phyloP scores from a whole-genome alignment of 2,329 filamentous ascomycete genomes.

The Plectosphaerella sp. region DNA sequence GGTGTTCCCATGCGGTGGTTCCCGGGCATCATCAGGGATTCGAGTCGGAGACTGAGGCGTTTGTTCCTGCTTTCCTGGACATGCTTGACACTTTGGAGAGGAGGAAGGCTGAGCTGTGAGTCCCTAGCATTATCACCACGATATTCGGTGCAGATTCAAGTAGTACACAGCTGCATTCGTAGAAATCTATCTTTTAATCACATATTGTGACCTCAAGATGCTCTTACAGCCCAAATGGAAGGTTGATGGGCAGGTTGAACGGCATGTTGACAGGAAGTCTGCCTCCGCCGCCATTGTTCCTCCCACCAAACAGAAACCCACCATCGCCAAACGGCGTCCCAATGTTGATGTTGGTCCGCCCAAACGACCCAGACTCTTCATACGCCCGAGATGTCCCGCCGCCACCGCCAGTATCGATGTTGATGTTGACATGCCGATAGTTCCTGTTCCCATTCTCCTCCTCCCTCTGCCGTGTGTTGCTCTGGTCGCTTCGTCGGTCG shows the following conservation, averaged over 20 bases:
- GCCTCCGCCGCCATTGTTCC: slow-evolving; percentile 1
- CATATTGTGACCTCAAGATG: too few species aligned
- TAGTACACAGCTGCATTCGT: too few species aligned
- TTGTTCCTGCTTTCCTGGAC: slow-evolving; percentile 17
- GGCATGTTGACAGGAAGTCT: slow-evolving; percentile 5
- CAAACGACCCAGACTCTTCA: neutral
- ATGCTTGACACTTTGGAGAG: slow-evolving; percentile 18
- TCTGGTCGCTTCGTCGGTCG: too few species aligned
- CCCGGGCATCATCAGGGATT: slow-evolving; percentile 26
- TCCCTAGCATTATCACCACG: too few species aligned
- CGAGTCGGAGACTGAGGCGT: slow-evolving; percentile 20
- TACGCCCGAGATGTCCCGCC: slow-evolving; percentile 4
- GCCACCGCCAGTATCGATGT: slow-evolving; percentile 7
- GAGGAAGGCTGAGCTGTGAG: neutral
- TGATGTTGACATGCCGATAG: slow-evolving; percentile 4
- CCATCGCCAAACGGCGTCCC: slow-evolving; percentile 1
- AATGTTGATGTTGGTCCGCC: neutral
- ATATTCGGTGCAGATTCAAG: too few species aligned
- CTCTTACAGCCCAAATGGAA: slow-evolving; percentile 6
- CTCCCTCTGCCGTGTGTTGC: neutral
- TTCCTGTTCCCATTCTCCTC: neutral
- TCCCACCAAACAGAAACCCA: slow-evolving; percentile 3
- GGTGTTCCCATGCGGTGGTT: slow-evolving; percentile 17
- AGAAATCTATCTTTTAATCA: too few species aligned
- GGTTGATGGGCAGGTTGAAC: slow-evolving; percentile 4